Evolutionary conservation across 1,284 basidiomycete genomes (phyloP).

Genomic region (Abortiporus biennis): DNA sequence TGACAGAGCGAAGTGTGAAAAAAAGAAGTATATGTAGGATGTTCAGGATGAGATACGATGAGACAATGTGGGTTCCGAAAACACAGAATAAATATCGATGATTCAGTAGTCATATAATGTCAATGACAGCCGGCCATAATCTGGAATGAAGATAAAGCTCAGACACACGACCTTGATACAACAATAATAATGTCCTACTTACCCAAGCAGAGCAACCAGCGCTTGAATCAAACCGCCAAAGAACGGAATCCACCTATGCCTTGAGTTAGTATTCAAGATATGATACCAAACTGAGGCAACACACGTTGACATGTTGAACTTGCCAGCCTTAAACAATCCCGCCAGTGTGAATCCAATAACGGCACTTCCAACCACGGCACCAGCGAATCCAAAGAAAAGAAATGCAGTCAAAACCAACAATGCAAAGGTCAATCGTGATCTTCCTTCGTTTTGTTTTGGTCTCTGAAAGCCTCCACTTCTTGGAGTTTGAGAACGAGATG

Average conservation of each 20-base stretch:
- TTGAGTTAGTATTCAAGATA: conserved; percentile 5
- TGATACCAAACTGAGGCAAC: conserved; percentile 28
- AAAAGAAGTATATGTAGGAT: too few relatives aligned
- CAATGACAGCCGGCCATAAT: conserved; percentile 51
- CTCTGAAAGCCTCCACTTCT: conserved; percentile 10
- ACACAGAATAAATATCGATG: too few relatives aligned
- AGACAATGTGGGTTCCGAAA: too few relatives aligned
- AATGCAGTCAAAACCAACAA: conserved; percentile 62
- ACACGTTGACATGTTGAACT: conserved; percentile 78
- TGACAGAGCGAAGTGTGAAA: too few relatives aligned
- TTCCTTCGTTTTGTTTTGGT: conserved; percentile 37
- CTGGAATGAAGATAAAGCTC: conserved; percentile 22
- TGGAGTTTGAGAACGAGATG: conserved; percentile 3
- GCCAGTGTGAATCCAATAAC: conserved; percentile 68
- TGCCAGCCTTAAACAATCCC: conserved; percentile 62
- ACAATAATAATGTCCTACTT: conserved; percentile 14
- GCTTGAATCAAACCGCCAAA: conserved; percentile 69
- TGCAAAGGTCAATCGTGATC: conserved; percentile 58
- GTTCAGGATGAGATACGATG: too few relatives aligned
- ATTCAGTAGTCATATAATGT: conserved; percentile 40
- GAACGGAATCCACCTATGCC: conserved; percentile 69
- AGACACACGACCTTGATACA: conserved; percentile 1
- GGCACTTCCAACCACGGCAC: conserved; percentile 64
- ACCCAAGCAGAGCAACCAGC: conserved; percentile 64
- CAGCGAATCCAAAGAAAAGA: conserved; percentile 46